A percentile compares a stretch with the other conserved stretches of the same genome.
phyloP scores from a whole-genome alignment of 163 green algal genomes.

The Coccomyxa subellipsoidea region DNA sequence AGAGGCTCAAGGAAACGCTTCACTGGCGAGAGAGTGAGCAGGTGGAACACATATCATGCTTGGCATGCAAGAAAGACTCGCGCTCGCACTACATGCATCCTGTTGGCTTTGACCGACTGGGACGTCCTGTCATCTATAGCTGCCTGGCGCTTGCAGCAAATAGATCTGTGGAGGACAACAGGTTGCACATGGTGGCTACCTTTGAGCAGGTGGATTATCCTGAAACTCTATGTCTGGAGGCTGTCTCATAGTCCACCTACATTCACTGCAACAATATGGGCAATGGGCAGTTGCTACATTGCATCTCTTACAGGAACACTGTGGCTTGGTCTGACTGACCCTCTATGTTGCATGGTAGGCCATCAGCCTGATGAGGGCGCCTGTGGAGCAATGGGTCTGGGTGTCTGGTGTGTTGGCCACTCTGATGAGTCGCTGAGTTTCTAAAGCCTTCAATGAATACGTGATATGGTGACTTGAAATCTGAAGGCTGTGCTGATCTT shows the following conservation, averaged over 20 bases:
- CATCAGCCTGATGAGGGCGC: constrained; percentile 27
- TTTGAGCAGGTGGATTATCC: constrained; percentile 55
- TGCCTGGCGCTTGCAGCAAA: constrained; percentile 55
- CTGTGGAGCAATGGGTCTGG: constrained; percentile 65
- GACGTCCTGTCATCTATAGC: constrained; percentile 21
- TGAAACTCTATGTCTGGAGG: not conserved
- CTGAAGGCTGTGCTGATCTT: no score
- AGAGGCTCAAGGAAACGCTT: constrained; percentile 37
- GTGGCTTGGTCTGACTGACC: no score
- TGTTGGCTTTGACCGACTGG: constrained; percentile 25
- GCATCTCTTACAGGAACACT: no score
- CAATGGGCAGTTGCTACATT: not conserved
- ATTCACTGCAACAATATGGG: not conserved
- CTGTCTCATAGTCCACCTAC: not conserved
- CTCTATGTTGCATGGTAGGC: no score
- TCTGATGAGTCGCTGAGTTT: not conserved
- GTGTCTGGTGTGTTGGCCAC: constrained; percentile 17
- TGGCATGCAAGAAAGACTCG: constrained; percentile 25
- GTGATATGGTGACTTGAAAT: not conserved
- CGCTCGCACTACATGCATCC: constrained; percentile 53
- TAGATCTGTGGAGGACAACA: constrained; percentile 53
- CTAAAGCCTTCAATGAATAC: not conserved
- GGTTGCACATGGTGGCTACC: constrained; percentile 63
- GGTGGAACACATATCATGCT: constrained; percentile 35
- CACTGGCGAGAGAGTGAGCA: constrained; percentile 29